A percentile compares a stretch with the other conserved stretches of the same genome.
These are phyloP conservation scores for Gleditsia sinensis DNA, from an alignment of 306 rosid species.

Conservation along the genomic window DNA sequence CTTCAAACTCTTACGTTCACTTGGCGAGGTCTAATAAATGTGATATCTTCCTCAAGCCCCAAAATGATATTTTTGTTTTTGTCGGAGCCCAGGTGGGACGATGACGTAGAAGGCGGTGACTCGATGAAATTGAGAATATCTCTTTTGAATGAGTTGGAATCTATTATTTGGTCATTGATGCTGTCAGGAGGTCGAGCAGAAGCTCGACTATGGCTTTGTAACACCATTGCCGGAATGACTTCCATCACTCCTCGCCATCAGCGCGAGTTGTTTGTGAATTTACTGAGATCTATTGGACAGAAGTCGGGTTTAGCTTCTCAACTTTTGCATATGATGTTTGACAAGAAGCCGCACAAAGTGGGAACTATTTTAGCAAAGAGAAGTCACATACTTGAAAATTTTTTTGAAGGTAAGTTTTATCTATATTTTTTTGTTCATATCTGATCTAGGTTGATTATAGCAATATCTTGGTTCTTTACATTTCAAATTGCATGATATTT, in stretches of 20 bases:
- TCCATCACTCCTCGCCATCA: conserved; percentile 49
- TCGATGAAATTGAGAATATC: conserved; percentile 49
- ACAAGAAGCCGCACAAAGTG: conserved; percentile 52
- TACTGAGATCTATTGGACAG: conserved; percentile 46
- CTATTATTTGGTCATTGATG: conserved; percentile 56
- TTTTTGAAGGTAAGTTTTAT: conserved; percentile 57
- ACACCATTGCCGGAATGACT: conserved; percentile 53
- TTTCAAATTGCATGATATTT: not conserved
- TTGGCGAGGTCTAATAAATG: not conserved
- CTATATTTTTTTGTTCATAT: conserved; percentile 1
- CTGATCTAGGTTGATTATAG: conserved; percentile 9
- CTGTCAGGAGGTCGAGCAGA: conserved; percentile 65
- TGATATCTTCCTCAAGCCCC: not conserved
- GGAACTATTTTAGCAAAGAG: conserved; percentile 62
- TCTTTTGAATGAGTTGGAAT: conserved; percentile 65
- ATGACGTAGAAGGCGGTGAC: conserved; percentile 29
- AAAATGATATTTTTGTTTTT: conserved; percentile 62
- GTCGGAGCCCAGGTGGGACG: conserved; percentile 53
- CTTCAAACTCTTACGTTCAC: not conserved
- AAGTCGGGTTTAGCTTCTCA: conserved; percentile 64
- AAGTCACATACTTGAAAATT: conserved; percentile 53
- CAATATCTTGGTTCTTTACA: not conserved
- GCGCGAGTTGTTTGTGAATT: conserved; percentile 53
- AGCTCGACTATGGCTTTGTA: conserved; percentile 83
- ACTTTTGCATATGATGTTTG: conserved; percentile 68